phyloP scores from a whole-genome alignment of 2,329 filamentous ascomycete genomes.

The Pseudophaeomoniella oleicola region DNA sequence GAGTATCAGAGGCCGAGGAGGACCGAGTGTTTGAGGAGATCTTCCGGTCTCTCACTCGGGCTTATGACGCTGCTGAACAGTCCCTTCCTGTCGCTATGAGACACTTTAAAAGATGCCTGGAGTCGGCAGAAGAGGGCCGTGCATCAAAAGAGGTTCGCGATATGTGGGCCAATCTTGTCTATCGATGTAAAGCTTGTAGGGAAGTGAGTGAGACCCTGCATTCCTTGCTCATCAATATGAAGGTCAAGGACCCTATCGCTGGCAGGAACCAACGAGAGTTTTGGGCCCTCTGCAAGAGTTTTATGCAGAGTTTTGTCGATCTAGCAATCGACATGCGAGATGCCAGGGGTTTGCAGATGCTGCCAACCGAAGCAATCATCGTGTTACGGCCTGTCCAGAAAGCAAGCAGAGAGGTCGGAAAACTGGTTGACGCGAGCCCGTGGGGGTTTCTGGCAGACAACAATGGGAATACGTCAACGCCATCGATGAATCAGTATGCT shows the following conservation, averaged over 20 bases:
- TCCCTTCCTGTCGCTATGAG: slow-evolving; percentile 55
- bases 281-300: slow-evolving; percentile 54
- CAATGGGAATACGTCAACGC: slow-evolving; percentile 11
- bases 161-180: slow-evolving; percentile 56
- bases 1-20: slow-evolving; percentile 56
- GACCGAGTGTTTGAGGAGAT: slow-evolving; percentile 72
- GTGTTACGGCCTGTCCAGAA: slow-evolving; percentile 70
- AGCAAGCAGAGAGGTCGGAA: slow-evolving; percentile 65
- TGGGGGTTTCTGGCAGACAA: slow-evolving; percentile 42
- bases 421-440: slow-evolving; percentile 52
- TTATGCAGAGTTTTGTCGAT: slow-evolving; percentile 33
- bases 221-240: slow-evolving; percentile 60
- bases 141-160: slow-evolving; percentile 46
- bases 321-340: slow-evolving; percentile 31
- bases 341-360: slow-evolving; percentile 30
- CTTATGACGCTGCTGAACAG: slow-evolving; percentile 58
- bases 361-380: slow-evolving; percentile 52
- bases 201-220: slow-evolving; percentile 62
- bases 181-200: slow-evolving; percentile 55
- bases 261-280: slow-evolving; percentile 45
- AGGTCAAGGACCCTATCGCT: slow-evolving; percentile 68
- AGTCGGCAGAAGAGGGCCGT: slow-evolving; percentile 46
- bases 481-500: slow-evolving; percentile 2
- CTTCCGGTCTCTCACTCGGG: slow-evolving; percentile 59
- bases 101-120: slow-evolving; percentile 51